Conservation (phyloP, 169 alveolate species). For the Plasmodium sp. region DNA sequence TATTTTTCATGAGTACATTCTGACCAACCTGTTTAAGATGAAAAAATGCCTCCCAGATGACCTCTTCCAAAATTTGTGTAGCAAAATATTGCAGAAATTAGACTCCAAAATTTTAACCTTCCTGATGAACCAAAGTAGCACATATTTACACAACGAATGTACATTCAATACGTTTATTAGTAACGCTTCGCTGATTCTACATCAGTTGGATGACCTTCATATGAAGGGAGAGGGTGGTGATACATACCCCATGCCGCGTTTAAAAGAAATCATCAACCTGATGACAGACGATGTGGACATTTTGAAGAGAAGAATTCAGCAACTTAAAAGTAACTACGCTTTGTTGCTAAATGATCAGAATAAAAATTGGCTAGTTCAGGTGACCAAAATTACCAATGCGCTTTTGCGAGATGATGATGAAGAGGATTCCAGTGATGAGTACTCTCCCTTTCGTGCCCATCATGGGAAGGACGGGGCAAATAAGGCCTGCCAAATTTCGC, state of each 20-base stretch:
- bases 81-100: conserved; percentile 29
- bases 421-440: conserved; percentile 45
- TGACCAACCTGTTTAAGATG: conserved; percentile 43
- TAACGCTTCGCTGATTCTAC: conserved; percentile 9
- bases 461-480: neutral
- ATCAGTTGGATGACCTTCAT: conserved; percentile 14
- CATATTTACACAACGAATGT: conserved; percentile 49
- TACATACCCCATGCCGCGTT: conserved; percentile 11
- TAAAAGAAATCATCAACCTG: conserved; percentile 33
- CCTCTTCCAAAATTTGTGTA: conserved; percentile 4
- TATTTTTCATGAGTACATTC: conserved; percentile 51
- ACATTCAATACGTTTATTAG: conserved; percentile 19
- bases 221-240: neutral
- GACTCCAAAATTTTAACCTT: conserved; percentile 33
- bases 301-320: conserved; percentile 39
- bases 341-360: conserved; percentile 1
- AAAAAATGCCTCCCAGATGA: conserved; percentile 25
- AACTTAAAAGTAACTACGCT: conserved; percentile 30
- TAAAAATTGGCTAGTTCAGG: conserved; percentile 57
- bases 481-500: conserved; percentile 10
- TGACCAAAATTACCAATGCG: conserved; percentile 36
- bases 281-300: conserved; percentile 49
- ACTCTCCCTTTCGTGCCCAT: neutral
- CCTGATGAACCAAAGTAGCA: conserved; percentile 20
- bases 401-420: conserved; percentile 33